phyloP scores from a whole-genome alignment of 192 early-diverging fungal genomes.

The Entomortierella beljakovae region DNA sequence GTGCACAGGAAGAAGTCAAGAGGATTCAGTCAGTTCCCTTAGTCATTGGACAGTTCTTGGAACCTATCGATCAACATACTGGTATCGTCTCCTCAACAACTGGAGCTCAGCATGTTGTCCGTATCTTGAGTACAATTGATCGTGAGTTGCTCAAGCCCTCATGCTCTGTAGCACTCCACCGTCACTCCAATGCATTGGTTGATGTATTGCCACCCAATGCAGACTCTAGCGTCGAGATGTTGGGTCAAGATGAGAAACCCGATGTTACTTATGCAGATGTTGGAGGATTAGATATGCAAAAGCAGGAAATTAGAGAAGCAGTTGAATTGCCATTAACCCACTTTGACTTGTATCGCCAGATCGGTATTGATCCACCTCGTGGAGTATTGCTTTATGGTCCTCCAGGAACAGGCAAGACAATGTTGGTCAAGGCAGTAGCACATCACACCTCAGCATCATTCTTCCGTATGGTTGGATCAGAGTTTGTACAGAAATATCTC shows the following conservation, averaged over 20 bases:
- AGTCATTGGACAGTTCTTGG: conserved; percentile 98
- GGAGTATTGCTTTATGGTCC: conserved; percentile 99
- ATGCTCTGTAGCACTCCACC: conserved; percentile 93
- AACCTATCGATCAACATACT: conserved; percentile 96
- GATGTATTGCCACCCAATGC: conserved; percentile 98
- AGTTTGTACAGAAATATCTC: conserved; percentile 99
- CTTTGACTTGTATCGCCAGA: conserved; percentile 97
- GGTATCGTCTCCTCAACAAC: conserved; percentile 96
- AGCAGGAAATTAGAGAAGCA: conserved; percentile 94
- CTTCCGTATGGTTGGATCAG: conserved; percentile 96
- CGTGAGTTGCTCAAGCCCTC: conserved; percentile 96
- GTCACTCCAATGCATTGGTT: conserved; percentile 97
- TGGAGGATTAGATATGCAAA: conserved; percentile 92
- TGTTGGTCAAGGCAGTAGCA: conserved; percentile 99
- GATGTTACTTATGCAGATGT: conserved; percentile 87
- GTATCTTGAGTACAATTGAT: conserved; percentile 97
- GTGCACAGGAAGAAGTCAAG: conserved; percentile 98
- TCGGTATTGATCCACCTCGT: conserved; percentile 98
- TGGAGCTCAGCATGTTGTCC: conserved; percentile 90
- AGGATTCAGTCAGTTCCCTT: conserved; percentile 98
- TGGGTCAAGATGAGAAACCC: conserved; percentile 82
- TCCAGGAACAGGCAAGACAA: conserved; percentile 98
- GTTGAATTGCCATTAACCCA: conserved; percentile 98
- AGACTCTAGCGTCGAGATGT: conserved; percentile 90
- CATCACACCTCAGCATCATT: conserved; percentile 98